Conservation (phyloP, 192 early-diverging fungal species). For the Podila clonocystis region DNA sequence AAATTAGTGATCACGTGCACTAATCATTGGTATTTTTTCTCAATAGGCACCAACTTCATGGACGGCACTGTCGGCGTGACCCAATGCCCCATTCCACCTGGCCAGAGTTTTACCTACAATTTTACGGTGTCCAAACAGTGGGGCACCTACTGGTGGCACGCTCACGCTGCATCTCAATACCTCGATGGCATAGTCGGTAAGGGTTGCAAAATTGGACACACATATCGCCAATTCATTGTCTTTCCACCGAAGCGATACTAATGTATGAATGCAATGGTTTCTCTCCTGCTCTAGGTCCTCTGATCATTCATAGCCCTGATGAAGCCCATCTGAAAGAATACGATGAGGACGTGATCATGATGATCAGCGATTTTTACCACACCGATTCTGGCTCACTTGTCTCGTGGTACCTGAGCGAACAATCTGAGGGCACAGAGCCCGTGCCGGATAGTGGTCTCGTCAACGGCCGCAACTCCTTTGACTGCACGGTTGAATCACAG, state of each 20-base stretch:
- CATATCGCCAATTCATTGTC: no score
- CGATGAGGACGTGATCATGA: conserved; percentile 55
- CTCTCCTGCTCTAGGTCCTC: neutral
- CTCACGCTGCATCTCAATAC: conserved; percentile 45
- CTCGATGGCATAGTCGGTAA: conserved; percentile 40
- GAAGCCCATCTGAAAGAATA: conserved; percentile 47
- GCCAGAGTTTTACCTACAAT: conserved; percentile 33
- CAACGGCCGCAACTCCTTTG: conserved; percentile 18
- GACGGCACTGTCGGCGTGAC: conserved; percentile 53
- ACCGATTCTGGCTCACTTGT: conserved; percentile 26
- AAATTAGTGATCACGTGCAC: neutral
- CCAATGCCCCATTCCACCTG: conserved; percentile 36
- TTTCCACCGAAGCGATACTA: neutral
- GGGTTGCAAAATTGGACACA: neutral
- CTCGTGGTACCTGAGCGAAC: conserved; percentile 45
- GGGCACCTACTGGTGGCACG: conserved; percentile 59
- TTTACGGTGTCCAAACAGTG: conserved; percentile 29
- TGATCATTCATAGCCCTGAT: conserved; percentile 37
- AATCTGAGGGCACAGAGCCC: conserved; percentile 38
- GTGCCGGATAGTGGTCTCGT: conserved; percentile 33
- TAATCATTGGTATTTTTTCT: neutral
- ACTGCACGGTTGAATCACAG: conserved; percentile 22
- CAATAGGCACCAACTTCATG: conserved; percentile 43
- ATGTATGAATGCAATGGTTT: neutral
- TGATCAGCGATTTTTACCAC: conserved; percentile 52